Evolutionary conservation across 129 eudicot species (phyloP).

Genomic region (Calendula officinalis): DNA sequence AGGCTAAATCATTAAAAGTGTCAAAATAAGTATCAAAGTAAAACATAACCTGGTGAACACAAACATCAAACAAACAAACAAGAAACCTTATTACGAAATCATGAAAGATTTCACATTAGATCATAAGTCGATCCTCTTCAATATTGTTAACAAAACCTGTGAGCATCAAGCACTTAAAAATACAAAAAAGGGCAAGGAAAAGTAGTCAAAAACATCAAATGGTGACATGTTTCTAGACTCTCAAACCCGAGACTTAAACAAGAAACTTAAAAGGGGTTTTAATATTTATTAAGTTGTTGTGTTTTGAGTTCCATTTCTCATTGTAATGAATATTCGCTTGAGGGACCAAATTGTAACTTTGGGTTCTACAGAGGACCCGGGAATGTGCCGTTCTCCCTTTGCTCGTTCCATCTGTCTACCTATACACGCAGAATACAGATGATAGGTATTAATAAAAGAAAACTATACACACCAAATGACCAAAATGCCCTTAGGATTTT

Average conservation of each 20-base stretch:
- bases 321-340: not conserved
- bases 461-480: too few species aligned
- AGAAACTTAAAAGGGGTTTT: slow-evolving; percentile 1
- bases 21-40: too few species aligned
- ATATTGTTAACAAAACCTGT: slow-evolving; percentile 18
- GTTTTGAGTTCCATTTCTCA: slow-evolving; percentile 19
- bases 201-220: slow-evolving; percentile 2
- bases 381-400: slow-evolving; percentile 86
- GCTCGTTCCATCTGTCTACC: slow-evolving; percentile 89
- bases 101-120: slow-evolving; percentile 9
- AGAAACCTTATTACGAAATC: slow-evolving; percentile 3
- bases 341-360: not conserved
- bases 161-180: not conserved
- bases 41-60: not conserved
- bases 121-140: slow-evolving; percentile 18
- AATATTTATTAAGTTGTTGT: slow-evolving; percentile 3
- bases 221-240: slow-evolving; percentile 22
- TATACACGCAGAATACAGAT: slow-evolving; percentile 31
- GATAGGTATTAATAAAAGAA: not conserved
- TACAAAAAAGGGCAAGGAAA: not conserved
- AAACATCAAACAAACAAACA: not conserved
- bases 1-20: too few species aligned
- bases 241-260: slow-evolving; percentile 14
- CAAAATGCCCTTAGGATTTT: too few species aligned
- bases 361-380: slow-evolving; percentile 72